Base-by-base conservation (phyloP, 192 early-diverging fungal genomes). In the Mortierella hygrophila region DNA sequence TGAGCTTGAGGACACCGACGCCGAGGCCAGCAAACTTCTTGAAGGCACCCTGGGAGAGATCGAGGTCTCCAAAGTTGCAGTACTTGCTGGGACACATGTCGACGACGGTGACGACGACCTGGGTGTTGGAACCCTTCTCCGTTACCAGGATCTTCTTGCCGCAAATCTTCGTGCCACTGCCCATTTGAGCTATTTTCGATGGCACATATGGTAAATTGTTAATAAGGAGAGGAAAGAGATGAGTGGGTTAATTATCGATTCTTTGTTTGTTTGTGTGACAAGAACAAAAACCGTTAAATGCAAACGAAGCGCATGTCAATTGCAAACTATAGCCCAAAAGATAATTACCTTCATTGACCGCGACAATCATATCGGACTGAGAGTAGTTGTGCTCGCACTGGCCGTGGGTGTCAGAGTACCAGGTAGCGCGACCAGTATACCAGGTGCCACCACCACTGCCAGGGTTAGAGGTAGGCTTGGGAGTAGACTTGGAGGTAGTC, bases 381-480 rank as follows among this genome's bases (percentile, higher is more conserved):
- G 84, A 86, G 40, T 86, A 86, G 23, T 35, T 37, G 23, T 81
- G 46, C 38, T 86, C 84, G 47, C 84, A 86, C 46, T 86, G 84
- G 26, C 84, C 84, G 60, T 23, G 72, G 23, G 84, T 86, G 40
- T 86, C 84, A 60, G 84, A 86, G 79, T 81, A 86, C 84, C 84
- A 86, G 72, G 84, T 86, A 16, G 46, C 76, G 21, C 79, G 80
- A 23, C 84, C 84, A 9, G 79, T 52, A 47, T 41, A 86, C 47
- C 21, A 41, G 32, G 79, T 55, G 3, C 77, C 77, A n/a, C 77
- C 77, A 42, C 70, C 70, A 35, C 63, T 63, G 37, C 72, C 49
- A 65, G 37, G 75, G 40, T 76, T 68, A 8, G 73, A 42, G 8
- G 68, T 23, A 16, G 82, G 80, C 46, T 57, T 70, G 26, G 80